Evolutionary conservation across 352 stramenopile species (phyloP), one percentile per base, ranked within the genome.

Genomic region (Pythium utonaiense): DNA sequence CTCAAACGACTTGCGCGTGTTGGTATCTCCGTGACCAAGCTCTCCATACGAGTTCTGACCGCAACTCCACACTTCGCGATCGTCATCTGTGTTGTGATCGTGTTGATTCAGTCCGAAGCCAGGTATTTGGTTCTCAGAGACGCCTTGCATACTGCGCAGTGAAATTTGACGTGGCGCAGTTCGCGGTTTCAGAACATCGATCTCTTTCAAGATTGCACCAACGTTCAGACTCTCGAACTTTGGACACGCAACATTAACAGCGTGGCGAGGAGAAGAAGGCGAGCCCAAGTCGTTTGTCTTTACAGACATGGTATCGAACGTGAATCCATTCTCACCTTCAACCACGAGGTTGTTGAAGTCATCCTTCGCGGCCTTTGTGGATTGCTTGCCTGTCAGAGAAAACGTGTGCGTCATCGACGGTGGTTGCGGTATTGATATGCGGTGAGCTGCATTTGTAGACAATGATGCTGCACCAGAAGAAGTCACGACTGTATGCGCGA

Each of bases 1-100:
- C 45, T 88, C 83, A 41, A 95, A 95, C 1, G 71, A 76, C 56
- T 97, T 96, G 4, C 92, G 80, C 3, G 80, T 81, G 7, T 68
- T 77, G 1, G 89, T 96, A 55, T 98, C 93, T n/a, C 89, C 89
- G 57, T 96, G 88, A 4, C 84, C 92, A 12, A 98, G 77, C 54
- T 98, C 93, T 19, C 93, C 93, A 55, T 98, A 98, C 19, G 88
- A 96, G 50, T 98, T 98, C 64, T 98, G 93, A 2, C 93, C 93
- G 69, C 91, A 98, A 41, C 86, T 97, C 91, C 92, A 98, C 3
- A 98, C 91, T 73, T 97, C 86, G 16, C 73, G 77, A 22, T 94
- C 78, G 24, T 92, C 83, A 6, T 71, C 68, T 7, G 77, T 68
- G 10, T 78, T 69, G 8, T 82, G 66, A 17, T 48, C 62, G 12